Conservation (phyloP, 1,139 yeast species). For the Pichia sp. region DNA sequence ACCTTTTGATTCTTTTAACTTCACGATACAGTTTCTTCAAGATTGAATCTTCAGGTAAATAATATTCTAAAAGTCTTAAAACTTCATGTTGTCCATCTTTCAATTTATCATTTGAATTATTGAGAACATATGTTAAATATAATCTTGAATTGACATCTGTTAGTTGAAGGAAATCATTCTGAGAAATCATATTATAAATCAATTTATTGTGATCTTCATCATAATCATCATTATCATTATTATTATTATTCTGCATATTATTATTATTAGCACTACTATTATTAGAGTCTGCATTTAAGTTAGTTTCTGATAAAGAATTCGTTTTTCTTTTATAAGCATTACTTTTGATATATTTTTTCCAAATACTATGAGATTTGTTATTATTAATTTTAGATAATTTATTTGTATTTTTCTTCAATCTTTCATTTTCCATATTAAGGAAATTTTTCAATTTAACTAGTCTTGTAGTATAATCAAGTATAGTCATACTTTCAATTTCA, state of each 20-base stretch:
- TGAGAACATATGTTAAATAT: constrained; percentile 21
- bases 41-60: constrained; percentile 12
- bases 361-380: constrained; percentile 10
- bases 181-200: constrained; percentile 3
- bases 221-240: neutral
- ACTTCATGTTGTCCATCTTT: constrained; percentile 19
- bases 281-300: neutral
- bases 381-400: constrained; percentile 9
- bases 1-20: constrained; percentile 6
- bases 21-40: constrained; percentile 10
- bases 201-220: neutral
- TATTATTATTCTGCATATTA: neutral
- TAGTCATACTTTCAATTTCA: constrained; percentile 25
- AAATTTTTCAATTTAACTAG: constrained; percentile 29
- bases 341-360: constrained; percentile 11
- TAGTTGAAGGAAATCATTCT: constrained; percentile 13
- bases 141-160: constrained; percentile 24
- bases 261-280: neutral
- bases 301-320: no score
- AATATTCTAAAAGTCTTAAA: constrained; percentile 13
- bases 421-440: constrained; percentile 16
- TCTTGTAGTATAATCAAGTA: constrained; percentile 24
- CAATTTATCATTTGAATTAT: constrained; percentile 19
- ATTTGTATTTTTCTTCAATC: constrained; percentile 7
- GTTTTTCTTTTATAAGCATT: neutral